Evolutionary conservation across 2,329 filamentous ascomycete genomes (phyloP).

Genomic region (Trichoderma aggressivum): DNA sequence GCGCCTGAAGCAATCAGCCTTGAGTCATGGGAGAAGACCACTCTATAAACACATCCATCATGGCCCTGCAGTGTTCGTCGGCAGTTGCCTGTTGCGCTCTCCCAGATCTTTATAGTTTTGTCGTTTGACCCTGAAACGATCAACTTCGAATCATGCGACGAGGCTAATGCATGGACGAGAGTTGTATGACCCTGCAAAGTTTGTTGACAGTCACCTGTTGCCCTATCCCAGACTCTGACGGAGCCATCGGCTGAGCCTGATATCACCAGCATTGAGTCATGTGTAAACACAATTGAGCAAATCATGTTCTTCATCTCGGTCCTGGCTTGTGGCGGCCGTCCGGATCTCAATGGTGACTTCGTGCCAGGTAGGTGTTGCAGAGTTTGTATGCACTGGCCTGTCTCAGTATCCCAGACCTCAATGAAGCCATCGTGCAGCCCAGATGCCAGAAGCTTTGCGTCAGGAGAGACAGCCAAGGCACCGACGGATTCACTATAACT

Average conservation of each 20-base stretch:
- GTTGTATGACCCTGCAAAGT: background rate
- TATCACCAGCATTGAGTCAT: background rate
- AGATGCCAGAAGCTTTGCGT: background rate
- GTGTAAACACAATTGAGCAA: background rate
- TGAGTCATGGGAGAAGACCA: background rate
- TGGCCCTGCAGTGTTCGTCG: background rate
- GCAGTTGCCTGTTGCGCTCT: background rate
- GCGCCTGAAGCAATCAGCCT: background rate
- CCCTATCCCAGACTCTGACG: background rate
- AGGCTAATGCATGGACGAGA: background rate
- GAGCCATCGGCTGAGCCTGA: background rate
- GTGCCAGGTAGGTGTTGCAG: background rate
- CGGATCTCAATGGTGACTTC: background rate
- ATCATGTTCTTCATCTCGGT: fast-evolving
- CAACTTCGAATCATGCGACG: background rate
- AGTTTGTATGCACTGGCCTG: background rate
- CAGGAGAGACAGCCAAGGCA: background rate
- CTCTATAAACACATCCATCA: background rate
- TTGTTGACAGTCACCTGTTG: background rate
- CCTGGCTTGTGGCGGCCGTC: background rate
- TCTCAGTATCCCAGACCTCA: background rate
- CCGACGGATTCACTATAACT: background rate
- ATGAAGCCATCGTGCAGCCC: background rate
- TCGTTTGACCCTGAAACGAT: background rate
- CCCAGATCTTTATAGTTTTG: background rate